Conservation (phyloP, 2,329 filamentous ascomycete species). For the Orbilia javanica region DNA sequence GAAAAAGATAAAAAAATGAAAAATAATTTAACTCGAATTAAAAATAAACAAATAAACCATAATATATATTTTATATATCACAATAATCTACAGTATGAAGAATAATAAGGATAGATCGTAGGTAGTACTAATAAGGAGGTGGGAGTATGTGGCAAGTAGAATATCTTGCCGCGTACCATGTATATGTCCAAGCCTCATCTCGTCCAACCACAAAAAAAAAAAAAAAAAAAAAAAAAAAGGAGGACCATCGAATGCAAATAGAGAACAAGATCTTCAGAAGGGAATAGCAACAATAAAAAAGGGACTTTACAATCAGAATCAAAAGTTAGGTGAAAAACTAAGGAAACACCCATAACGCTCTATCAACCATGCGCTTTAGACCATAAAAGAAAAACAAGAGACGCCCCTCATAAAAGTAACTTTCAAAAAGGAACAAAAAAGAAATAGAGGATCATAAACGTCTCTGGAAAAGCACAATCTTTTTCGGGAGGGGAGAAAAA, state of each 20-base stretch:
- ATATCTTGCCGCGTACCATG: not conserved
- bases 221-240: not conserved
- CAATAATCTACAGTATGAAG: slow-evolving; percentile 18
- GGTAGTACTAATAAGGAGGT: not conserved
- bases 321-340: not conserved
- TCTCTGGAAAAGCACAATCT: slow-evolving; percentile 25
- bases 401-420: slow-evolving; percentile 14
- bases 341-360: slow-evolving; percentile 55
- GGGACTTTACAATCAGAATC: not conserved
- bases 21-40: no score
- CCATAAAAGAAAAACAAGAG: slow-evolving; percentile 19
- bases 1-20: no score
- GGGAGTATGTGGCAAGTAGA: not conserved
- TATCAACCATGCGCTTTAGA: slow-evolving; percentile 40
- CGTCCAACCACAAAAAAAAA: no score
- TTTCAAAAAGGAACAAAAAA: not conserved
- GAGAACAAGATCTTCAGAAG: not conserved
- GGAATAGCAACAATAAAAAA: not conserved
- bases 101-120: not conserved
- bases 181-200: not conserved
- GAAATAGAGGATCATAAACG: not conserved
- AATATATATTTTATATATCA: slow-evolving; percentile 31
- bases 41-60: no score
- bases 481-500: not conserved
- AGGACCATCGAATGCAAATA: not conserved